Evolutionary conservation across 176 grass and related monocot genomes (phyloP).

Genomic region (Avena atlantica): DNA sequence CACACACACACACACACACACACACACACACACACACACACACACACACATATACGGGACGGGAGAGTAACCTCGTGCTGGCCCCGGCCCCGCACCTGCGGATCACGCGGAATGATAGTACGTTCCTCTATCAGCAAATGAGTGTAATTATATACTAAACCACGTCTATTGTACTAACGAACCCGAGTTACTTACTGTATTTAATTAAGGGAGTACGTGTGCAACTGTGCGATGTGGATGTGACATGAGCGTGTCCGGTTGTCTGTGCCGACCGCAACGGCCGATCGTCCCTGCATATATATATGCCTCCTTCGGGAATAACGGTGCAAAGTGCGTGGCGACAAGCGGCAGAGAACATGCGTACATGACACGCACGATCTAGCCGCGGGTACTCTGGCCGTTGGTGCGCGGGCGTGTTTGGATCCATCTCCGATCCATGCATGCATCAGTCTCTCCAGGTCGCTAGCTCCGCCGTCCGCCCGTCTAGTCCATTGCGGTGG

Average conservation of each 20-base stretch:
- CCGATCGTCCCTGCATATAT: not conserved
- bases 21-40: no score
- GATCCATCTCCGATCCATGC: not conserved
- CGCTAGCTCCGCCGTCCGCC: no score
- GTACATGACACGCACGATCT: not conserved
- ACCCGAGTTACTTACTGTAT: no score
- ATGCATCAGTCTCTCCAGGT: conserved; percentile 25
- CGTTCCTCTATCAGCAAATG: no score
- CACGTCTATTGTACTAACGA: no score
- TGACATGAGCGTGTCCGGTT: not conserved
- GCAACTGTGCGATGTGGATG: not conserved
- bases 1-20: no score
- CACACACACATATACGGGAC: no score
- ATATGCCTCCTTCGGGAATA: not conserved
- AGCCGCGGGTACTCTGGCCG: not conserved
- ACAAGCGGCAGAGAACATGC: conserved; percentile 6
- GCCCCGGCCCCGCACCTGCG: no score
- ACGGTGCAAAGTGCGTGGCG: conserved; percentile 9
- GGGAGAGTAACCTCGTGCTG: no score
- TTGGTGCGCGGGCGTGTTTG: not conserved
- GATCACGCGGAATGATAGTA: no score
- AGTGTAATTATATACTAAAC: no score
- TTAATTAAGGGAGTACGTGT: not conserved
- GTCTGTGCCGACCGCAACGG: not conserved
- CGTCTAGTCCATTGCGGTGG: not conserved